Evolutionary conservation across 2,329 filamentous ascomycete genomes (phyloP), one percentile per base, ranked within the genome.

Genomic region (Aspergillus caelatus): DNA sequence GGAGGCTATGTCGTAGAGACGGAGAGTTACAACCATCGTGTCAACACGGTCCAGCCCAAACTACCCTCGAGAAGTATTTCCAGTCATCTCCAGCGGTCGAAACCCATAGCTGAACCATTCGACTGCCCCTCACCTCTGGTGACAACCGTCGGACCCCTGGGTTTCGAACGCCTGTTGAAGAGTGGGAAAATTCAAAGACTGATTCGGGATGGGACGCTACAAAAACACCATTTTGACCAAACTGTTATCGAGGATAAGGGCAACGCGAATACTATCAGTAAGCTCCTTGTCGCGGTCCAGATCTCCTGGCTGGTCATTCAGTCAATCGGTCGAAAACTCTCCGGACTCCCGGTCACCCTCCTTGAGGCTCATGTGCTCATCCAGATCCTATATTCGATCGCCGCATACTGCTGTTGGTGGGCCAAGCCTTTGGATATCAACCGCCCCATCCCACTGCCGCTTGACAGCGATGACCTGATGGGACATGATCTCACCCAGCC

Each of bases 241-340:
- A 11, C 4, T 4, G 21, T 36, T 10, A 56, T 61, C 12, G 50
- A 61, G 12, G 58, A 61, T 21, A 61, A 61, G 28, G 58, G 58
- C 14, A 61, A 61, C 4, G 50, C 58, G 3, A 56, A 28, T 28
- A 50, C 12, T 8, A 39, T 61, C 9, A 39, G 34, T 23, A 61
- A 61, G 16, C 14, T 34, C 21, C 19, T 61, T 28, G 58, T 55
- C 16, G 19, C 21, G 6, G 7, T 46, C 12, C 58, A 61, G 41
- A 45, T 56, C 12, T 10, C 32, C 1, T 61, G 58, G 58, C 56
- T 61, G 50, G 36, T 46, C 32, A 30, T 61, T 5, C 58, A 61
- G 23, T 12, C n/a, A 14, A 19, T 36, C 2, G 58, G 58, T 19
- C 50, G 58, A 12, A 56, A 39, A 19, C 9, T 26, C 7, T 19